Conservation (phyloP, 495 filamentous ascomycete genomes). For the Lophiotrema nucula region DNA sequence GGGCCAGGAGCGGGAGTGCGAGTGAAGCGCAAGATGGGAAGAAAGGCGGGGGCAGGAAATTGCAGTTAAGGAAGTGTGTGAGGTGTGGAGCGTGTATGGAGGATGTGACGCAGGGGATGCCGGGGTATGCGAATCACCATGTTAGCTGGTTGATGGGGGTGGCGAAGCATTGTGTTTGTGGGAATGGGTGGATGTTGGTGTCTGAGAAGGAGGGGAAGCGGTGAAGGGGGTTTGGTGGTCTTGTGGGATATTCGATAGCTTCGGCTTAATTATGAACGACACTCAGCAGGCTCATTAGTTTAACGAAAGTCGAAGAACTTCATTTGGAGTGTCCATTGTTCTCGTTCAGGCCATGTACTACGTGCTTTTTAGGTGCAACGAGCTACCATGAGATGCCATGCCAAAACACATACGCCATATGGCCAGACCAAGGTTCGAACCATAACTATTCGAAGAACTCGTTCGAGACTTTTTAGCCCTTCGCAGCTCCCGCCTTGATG, state of each 20-base stretch:
- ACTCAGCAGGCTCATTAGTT: too few species aligned
- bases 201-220: conserved; percentile 11
- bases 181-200: conserved; percentile 31
- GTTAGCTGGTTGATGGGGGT: conserved; percentile 31
- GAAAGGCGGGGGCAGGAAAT: conserved; percentile 5
- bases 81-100: conserved; percentile 65
- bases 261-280: too few species aligned
- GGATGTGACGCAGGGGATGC: conserved; percentile 46
- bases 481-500: conserved; percentile 95
- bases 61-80: conserved; percentile 52
- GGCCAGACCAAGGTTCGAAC: background rate
- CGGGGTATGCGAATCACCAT: conserved; percentile 21
- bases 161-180: conserved; percentile 36
- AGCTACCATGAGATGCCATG: too few species aligned
- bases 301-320: too few species aligned
- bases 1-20: conserved; percentile 15
- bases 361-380: background rate
- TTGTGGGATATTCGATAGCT: background rate
- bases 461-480: conserved; percentile 56
- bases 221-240: background rate
- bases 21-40: background rate
- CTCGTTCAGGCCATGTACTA: too few species aligned
- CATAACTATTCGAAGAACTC: background rate
- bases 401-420: background rate
- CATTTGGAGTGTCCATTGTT: too few species aligned